These are phyloP conservation scores for Ceratobasidium sp. DNA, from an alignment of 1,284 basidiomycete genomes.

Conservation along the genomic window DNA sequence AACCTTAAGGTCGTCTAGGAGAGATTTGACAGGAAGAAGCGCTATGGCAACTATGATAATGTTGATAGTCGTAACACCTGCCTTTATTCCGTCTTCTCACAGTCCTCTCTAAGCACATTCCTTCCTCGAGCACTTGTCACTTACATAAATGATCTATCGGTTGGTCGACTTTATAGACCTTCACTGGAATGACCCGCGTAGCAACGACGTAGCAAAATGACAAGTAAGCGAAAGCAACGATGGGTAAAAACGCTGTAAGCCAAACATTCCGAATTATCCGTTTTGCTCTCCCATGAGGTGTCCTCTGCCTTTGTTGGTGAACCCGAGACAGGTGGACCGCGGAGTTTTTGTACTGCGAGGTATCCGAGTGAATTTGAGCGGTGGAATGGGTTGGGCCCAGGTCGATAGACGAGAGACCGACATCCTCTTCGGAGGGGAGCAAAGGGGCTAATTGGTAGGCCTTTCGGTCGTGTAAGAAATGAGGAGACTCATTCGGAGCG, in stretches of 20 bases:
- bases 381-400: neutral
- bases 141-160: conserved; percentile 30
- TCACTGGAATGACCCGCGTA: conserved; percentile 24
- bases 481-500: neutral
- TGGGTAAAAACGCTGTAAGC: conserved; percentile 32
- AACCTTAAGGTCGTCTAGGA: conserved; percentile 58
- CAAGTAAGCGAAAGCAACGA: conserved; percentile 18
- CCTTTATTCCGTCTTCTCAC: conserved; percentile 35
- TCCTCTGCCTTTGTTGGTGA: conserved; percentile 1
- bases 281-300: neutral
- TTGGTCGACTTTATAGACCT: conserved; percentile 18
- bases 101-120: no score
- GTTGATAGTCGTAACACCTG: conserved; percentile 33
- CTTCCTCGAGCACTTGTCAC: neutral
- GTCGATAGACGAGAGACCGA: conserved; percentile 9
- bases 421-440: conserved; percentile 25
- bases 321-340: conserved; percentile 28
- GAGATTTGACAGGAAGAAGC: conserved; percentile 26
- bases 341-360: conserved; percentile 16
- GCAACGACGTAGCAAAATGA: conserved; percentile 35
- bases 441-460: neutral
- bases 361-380: conserved; percentile 12
- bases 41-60: conserved; percentile 39
- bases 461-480: neutral
- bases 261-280: conserved; percentile 23